Evolutionary conservation across 306 rosid species (phyloP), one percentile per base, ranked within the genome.

Genomic region (Benincasa hispida): DNA sequence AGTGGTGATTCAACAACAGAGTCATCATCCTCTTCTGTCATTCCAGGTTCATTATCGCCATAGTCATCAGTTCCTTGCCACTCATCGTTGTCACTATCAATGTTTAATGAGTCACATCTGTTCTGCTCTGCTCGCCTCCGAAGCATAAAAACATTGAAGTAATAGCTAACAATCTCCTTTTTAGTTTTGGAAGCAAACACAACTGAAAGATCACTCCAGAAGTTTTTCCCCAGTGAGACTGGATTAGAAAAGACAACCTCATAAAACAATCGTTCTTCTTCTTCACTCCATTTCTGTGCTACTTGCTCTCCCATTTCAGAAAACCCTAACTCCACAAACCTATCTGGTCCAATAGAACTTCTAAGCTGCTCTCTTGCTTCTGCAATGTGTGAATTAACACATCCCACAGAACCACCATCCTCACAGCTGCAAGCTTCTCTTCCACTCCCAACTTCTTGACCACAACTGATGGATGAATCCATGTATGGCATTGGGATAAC

Each of bases 71-170:
- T 72, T 30, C 90, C 93, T 50, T 79, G 91, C 96, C 96, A 91
- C 72, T 93, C 98, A 75, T 93, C 98, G 56, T 86, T 86, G 85
- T 93, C 98, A 79, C 98, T 93, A 82, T 93, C 98, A 22, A 89
- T 68, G 74, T 63, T 75, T 79, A 84, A 65, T 2, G 79, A 83
- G 39, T 82, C 84, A 25, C 72, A 81, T 80, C 97, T 83, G 84
- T 91, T 93, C 87, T 93, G 98, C 82, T 87, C 88, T 17, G 93
- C 90, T 72, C 98, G 83, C 78, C 63, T 91, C 67, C 84, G 83
- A 76, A 93, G 90, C 92, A 93, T 89, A 80, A 93, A 91, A 42
- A 91, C 98, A 39, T 93, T 93, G 72, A 91, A 93, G 81, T 93
- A 93, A 83, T 91, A 93, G 80, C 96, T 90, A 48, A 93, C 98